Conservation (phyloP, 1,139 yeast genomes). For the Yamadazyma trypodendri region DNA sequence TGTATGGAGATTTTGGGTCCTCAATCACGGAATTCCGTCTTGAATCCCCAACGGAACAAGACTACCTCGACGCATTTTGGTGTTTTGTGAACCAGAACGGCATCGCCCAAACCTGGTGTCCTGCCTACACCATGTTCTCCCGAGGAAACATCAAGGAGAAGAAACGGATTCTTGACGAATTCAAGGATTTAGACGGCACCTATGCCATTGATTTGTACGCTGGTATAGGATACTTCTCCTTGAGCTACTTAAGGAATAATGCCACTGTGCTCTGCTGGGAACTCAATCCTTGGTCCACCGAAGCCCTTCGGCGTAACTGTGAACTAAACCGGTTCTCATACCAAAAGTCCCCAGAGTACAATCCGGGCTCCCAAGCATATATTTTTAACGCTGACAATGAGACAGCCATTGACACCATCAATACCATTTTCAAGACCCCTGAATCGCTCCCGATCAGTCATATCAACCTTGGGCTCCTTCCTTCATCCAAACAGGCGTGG, state of each 20-base stretch:
- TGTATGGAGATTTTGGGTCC: slow-evolving; percentile 69
- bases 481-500: slow-evolving; percentile 69
- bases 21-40: slow-evolving; percentile 23
- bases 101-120: slow-evolving; percentile 80
- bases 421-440: slow-evolving; percentile 36
- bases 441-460: slow-evolving; percentile 45
- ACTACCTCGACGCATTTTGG: slow-evolving; percentile 65
- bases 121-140: slow-evolving; percentile 81
- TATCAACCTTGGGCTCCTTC: slow-evolving; percentile 75
- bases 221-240: slow-evolving; percentile 84
- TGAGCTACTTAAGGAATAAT: slow-evolving; percentile 59
- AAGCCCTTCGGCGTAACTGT: slow-evolving; percentile 64
- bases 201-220: slow-evolving; percentile 71
- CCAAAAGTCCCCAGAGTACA: slow-evolving; percentile 13
- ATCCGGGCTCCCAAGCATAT: slow-evolving; percentile 24
- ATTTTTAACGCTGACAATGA: slow-evolving; percentile 67
- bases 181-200: slow-evolving; percentile 31
- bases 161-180: slow-evolving; percentile 52
- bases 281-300: slow-evolving; percentile 80
- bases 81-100: slow-evolving; percentile 71
- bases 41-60: slow-evolving; percentile 39
- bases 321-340: slow-evolving; percentile 41
- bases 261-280: slow-evolving; percentile 79
- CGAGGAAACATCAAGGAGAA: slow-evolving; percentile 88
- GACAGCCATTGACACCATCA: slow-evolving; percentile 42